Evolutionary conservation across 257 asterid species (phyloP).

Genomic region (Solanum sejunctum): DNA sequence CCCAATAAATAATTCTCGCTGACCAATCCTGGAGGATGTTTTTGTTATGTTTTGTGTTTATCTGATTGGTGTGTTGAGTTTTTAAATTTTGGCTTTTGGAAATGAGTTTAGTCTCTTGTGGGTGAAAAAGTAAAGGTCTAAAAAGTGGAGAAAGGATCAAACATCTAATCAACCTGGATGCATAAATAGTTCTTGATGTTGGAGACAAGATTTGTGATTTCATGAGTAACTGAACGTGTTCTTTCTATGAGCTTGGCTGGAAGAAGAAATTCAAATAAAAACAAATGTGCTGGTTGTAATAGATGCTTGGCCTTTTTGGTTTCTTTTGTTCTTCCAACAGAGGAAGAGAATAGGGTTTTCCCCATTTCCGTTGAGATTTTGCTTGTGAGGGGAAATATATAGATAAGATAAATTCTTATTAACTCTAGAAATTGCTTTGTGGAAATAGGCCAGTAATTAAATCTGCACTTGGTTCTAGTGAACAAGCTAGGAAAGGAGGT

Average conservation of each 20-base stretch:
- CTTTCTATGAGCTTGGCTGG: neutral
- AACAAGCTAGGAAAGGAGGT: neutral
- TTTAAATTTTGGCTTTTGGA: neutral
- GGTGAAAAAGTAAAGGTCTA: neutral
- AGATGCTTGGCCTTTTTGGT: neutral
- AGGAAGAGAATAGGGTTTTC: neutral
- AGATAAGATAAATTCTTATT: neutral
- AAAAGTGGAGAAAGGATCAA: neutral
- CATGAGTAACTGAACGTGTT: neutral
- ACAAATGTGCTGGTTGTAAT: neutral
- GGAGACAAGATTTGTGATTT: neutral
- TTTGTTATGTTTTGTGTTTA: neutral
- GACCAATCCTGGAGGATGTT: neutral
- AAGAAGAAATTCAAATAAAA: neutral
- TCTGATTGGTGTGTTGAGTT: neutral
- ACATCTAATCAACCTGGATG: neutral
- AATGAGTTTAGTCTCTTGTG: neutral
- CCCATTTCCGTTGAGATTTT: neutral
- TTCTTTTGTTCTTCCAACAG: neutral
- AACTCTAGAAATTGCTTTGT: neutral
- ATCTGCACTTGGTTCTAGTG: neutral
- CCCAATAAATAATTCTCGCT: too few species aligned
- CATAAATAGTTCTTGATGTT: neutral
- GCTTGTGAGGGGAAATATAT: neutral
- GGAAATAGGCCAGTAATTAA: neutral